Evolutionary conservation across 108 stramenopile genomes (phyloP).

Genomic region (Hondaea fermentalgiana): DNA sequence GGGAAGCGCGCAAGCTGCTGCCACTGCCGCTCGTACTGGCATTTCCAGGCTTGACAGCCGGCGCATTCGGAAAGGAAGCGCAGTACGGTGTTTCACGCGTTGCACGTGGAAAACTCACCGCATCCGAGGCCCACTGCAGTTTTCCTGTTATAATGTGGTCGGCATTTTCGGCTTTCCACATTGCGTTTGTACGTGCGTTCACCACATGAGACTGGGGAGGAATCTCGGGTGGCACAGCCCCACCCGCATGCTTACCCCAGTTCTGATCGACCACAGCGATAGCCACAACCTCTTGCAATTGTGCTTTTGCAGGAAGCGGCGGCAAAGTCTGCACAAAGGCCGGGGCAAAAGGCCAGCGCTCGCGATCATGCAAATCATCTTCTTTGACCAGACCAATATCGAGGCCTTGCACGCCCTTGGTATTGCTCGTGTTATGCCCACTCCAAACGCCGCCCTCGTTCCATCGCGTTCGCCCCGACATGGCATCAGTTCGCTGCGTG

Average conservation of each 20-base stretch:
- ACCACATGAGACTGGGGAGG: constrained; percentile 72
- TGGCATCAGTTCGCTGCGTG: neutral
- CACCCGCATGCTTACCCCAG: neutral
- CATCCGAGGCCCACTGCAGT: constrained; percentile 64
- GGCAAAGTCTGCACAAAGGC: neutral
- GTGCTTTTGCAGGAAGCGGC: neutral
- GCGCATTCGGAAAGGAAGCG: neutral
- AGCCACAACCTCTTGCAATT: constrained; percentile 15
- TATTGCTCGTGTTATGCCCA: neutral
- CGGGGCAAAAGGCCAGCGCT: constrained; percentile 29
- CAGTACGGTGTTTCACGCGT: neutral
- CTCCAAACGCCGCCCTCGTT: neutral
- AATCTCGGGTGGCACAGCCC: neutral
- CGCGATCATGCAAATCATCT: neutral
- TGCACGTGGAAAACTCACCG: neutral
- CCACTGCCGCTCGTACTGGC: no score
- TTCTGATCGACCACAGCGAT: constrained; percentile 19
- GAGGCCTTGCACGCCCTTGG: neutral
- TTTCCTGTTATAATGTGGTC: constrained; percentile 61
- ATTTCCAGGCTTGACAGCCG: neutral
- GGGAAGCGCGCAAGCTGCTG: no score
- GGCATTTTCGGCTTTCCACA: constrained; percentile 57
- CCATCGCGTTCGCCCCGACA: neutral
- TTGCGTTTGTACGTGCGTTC: constrained; percentile 74
- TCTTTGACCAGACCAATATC: neutral